phyloP scores from a whole-genome alignment of 108 stramenopile genomes.

The Cyclostephanos tholiformis region DNA sequence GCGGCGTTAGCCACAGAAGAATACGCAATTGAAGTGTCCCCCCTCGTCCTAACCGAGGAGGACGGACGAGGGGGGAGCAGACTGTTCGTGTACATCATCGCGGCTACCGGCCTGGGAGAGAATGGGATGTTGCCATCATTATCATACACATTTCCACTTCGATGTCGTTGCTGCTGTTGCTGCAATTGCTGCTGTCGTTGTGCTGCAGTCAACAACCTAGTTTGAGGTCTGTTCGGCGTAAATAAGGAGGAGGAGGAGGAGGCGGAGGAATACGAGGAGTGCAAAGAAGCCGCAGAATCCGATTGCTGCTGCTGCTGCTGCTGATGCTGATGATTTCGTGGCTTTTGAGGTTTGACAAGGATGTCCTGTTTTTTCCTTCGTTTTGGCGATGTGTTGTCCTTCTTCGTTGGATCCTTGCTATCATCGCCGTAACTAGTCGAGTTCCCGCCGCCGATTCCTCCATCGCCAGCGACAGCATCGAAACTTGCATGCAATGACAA shows the following conservation, averaged over 20 bases:
- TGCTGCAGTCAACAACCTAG: background rate
- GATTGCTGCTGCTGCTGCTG: slow-evolving; percentile 2
- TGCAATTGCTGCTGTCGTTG: background rate
- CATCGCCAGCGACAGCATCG: background rate
- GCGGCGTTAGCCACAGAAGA: background rate
- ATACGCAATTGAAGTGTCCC: background rate
- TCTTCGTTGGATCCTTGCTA: slow-evolving; percentile 5
- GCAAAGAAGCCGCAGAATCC: background rate
- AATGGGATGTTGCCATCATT: slow-evolving; percentile 3
- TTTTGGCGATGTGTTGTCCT: slow-evolving; percentile 3
- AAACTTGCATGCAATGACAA: background rate
- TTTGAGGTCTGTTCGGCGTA: slow-evolving; percentile 1
- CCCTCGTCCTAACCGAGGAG: background rate
- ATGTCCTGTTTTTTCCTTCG: slow-evolving; percentile 6
- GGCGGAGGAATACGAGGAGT: background rate
- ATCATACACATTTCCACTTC: background rate
- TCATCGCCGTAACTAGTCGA: slow-evolving; percentile 1
- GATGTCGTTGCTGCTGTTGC: slow-evolving; percentile 11
- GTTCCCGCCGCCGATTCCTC: background rate
- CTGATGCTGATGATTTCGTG: background rate
- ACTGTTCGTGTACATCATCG: slow-evolving; percentile 9
- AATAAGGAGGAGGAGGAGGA: slow-evolving; percentile 4
- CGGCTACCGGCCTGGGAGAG: background rate
- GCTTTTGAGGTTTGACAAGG: background rate
- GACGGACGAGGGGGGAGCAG: slow-evolving; percentile 5